Base-by-base conservation (phyloP, 495 filamentous ascomycete genomes). In the Xylaria palmicola region DNA sequence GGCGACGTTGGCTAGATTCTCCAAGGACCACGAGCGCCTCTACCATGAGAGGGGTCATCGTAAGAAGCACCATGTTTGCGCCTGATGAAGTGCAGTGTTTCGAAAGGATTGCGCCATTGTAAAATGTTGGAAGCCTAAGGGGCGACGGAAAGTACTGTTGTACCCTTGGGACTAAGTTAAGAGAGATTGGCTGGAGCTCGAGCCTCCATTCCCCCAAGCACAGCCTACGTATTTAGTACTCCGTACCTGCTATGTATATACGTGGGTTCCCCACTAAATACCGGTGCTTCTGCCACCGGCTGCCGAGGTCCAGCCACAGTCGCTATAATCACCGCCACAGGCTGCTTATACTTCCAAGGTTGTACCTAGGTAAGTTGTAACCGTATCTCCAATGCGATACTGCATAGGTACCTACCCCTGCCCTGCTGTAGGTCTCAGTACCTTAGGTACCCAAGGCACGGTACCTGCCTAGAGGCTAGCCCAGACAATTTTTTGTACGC, bases 31-130 rank as follows among this genome's bases (percentile, higher is more conserved):
- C 69, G 12, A 93, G 65, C 8, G 85, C 90, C 66, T 85, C 79
- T 70, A 88, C 79, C 26, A 92, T 86, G 68, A 81, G 81, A 60
- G 82, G 64, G 0, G 91, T 97, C 71, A 90, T 87, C 37, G 84
- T 85, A 43, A 97, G 86, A 44, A 86, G 80, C 24, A 95, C 91
- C 92, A 97, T 97, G 4, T 58, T 60, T 54, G 36, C 45, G 52
- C 13, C 34, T 12, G 57, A 45, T 52, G 34, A 30, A 34, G 19
- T 37, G 44, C 37, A 17, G 13, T 2, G 17, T 12, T 60, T 49
- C 2, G 37, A 17, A 9, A 34, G 7, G 9, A 32, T 39, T 44
- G n/a, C 2, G 37, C 27, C 57, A 52, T 52, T 27, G 47, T n/a
- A 49, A 27, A 19, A 34, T 43, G 27, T 19, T 39, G 44, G 45